Percentiles rank a stretch among this genome's conserved stretches.
These are phyloP conservation scores for Xanthoconium stramineum DNA, from an alignment of 768 basidiomycete genomes.

Conservation along the genomic window DNA sequence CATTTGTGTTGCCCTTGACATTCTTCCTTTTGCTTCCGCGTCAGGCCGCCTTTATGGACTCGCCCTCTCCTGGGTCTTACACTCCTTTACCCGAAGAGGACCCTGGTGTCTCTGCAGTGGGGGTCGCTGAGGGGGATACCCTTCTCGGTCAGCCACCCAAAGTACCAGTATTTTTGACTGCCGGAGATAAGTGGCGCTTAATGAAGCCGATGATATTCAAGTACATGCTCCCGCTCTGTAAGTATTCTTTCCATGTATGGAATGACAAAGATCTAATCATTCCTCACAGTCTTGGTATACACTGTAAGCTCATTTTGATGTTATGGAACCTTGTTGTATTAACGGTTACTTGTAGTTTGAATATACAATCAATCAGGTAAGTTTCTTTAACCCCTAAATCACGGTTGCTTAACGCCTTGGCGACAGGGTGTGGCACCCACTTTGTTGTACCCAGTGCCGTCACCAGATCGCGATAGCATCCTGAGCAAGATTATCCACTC, in stretches of 20 bases:
- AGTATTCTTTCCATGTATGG: slow-evolving; percentile 32
- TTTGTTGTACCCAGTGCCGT: slow-evolving; percentile 82
- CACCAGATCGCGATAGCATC: slow-evolving; percentile 51
- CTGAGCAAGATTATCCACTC: slow-evolving; percentile 78
- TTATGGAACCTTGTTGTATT: not conserved
- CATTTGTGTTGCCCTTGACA: slow-evolving; percentile 72
- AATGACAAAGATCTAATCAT: slow-evolving; percentile 12
- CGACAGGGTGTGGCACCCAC: slow-evolving; percentile 84
- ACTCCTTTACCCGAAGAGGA: slow-evolving; percentile 36
- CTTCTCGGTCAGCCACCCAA: slow-evolving; percentile 35
- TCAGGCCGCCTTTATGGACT: slow-evolving; percentile 46
- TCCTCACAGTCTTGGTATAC: slow-evolving; percentile 52
- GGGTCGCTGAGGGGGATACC: slow-evolving; percentile 29
- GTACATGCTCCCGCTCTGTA: slow-evolving; percentile 94
- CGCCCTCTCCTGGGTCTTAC: slow-evolving; percentile 36
- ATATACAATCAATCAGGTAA: slow-evolving; percentile 86
- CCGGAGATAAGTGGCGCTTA: slow-evolving; percentile 74
- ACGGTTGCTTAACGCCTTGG: not conserved
- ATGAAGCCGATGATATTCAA: slow-evolving; percentile 73
- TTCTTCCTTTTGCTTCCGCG: slow-evolving; percentile 78
- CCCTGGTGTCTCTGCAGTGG: slow-evolving; percentile 14
- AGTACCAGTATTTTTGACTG: slow-evolving; percentile 51
- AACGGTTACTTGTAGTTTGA: slow-evolving; percentile 59
- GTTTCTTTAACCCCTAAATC: not conserved
- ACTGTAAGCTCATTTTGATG: slow-evolving; percentile 40